These are phyloP conservation scores for Phialophora tarda DNA, from an alignment of 2,329 filamentous ascomycete genomes.

Conservation along the genomic window DNA sequence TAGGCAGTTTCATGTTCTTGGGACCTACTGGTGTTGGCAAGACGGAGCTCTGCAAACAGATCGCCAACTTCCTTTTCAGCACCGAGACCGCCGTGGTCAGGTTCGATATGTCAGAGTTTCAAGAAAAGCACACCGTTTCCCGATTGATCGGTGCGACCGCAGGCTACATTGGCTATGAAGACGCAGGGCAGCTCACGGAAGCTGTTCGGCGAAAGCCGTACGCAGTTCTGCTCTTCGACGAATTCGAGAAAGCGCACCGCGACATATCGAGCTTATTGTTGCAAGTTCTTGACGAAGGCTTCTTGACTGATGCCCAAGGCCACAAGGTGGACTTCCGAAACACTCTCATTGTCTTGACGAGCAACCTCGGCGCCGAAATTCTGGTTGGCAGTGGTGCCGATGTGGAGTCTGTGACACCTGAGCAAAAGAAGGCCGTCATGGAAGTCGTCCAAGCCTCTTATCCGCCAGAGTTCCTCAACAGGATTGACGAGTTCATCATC, in stretches of 20 bases:
- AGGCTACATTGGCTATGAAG: slow-evolving; percentile 95
- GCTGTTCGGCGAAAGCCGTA: slow-evolving; percentile 94
- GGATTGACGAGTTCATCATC: slow-evolving; percentile 95
- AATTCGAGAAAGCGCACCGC: slow-evolving; percentile 96
- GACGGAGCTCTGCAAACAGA: slow-evolving; percentile 95
- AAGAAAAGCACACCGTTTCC: slow-evolving; percentile 95
- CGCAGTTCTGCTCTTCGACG: slow-evolving; percentile 91
- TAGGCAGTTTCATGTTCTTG: slow-evolving; percentile 97
- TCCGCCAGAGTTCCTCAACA: slow-evolving; percentile 93
- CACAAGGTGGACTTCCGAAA: slow-evolving; percentile 97
- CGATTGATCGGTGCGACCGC: slow-evolving; percentile 90
- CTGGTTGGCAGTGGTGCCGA: slow-evolving; percentile 72
- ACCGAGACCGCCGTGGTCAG: slow-evolving; percentile 88
- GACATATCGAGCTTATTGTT: slow-evolving; percentile 91
- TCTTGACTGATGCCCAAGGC: slow-evolving; percentile 91
- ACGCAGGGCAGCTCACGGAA: slow-evolving; percentile 94
- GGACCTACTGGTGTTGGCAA: slow-evolving; percentile 97
- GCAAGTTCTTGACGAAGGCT: slow-evolving; percentile 94
- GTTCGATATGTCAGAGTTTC: slow-evolving; percentile 98
- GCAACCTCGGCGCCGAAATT: slow-evolving; percentile 90
- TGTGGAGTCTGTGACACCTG: slow-evolving; percentile 72
- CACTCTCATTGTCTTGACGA: slow-evolving; percentile 94
- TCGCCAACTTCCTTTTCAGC: slow-evolving; percentile 90
- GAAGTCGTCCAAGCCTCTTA: slow-evolving; percentile 77
- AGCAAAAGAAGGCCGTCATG: slow-evolving; percentile 81